Evolutionary conservation across 768 basidiomycete species (phyloP), one percentile per base, ranked within the genome.

Genomic region (Rhodotorula kratochvilovae): DNA sequence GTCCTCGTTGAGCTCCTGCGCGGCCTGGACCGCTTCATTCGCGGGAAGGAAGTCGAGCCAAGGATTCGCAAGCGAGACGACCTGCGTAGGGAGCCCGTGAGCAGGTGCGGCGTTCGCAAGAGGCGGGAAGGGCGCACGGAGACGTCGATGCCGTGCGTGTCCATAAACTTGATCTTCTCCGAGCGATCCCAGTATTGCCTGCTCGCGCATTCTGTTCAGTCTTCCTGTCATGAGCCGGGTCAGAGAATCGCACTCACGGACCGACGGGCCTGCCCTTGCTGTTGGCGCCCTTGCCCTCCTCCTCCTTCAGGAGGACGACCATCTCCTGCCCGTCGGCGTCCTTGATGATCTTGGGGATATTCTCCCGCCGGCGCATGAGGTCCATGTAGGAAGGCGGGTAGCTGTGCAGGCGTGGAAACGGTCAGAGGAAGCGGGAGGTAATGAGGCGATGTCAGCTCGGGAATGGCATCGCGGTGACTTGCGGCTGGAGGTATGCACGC

Each of bases 11-110:
- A 93, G 82, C 61, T 88, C 84, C n/a, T 79, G 80, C 0, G 91
- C 90, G 27, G 92, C 84, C 21, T 79, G 77, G 60, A 85, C 83
- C 16, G 91, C 92, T 54, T 88, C 85, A 35, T n/a, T n/a, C n/a
- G 85, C 77, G 17, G 89, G 85, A 33, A 94, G 84, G 78, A 92
- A 93, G 80, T 94, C 92, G 46, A 93, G 85, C 91, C 91, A 94
- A 16, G 91, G 92, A 77, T 94, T 93, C 36, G 91, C 91, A 35
- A 71, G 73, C 1, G 75, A 76, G 31, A 77, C 71, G 63, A 77
- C 84, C 39, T 39, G 39, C 13, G 39, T 13, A 6, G 39, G 39
- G 13, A 39, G 39, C 39, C 6, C 39, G 13, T 39, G 8, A 39
- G 39, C 39, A 39, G 8, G 39, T 39, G 39, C 39, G 39, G 13